These are phyloP conservation scores for Torrubiella hemipterigena DNA, from an alignment of 2,329 filamentous ascomycete genomes.

Conservation along the genomic window DNA sequence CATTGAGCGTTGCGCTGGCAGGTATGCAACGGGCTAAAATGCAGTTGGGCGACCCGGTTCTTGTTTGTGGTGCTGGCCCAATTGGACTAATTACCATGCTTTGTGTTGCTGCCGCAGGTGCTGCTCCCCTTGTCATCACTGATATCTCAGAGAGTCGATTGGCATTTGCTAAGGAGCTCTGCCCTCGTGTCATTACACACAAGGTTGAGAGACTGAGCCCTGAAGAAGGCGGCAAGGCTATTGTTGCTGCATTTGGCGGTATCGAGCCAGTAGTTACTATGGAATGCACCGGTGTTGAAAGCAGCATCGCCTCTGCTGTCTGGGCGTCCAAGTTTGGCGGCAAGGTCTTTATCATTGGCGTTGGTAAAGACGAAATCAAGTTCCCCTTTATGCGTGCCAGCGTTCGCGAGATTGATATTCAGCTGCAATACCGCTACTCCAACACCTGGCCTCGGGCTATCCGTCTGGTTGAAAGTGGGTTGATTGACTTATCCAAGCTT, in stretches of 20 bases:
- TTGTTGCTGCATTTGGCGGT: slow-evolving; percentile 56
- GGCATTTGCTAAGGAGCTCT: slow-evolving; percentile 72
- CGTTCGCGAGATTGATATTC: slow-evolving; percentile 83
- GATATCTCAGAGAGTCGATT: slow-evolving; percentile 85
- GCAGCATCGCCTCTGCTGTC: slow-evolving; percentile 73
- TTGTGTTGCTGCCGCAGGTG: slow-evolving; percentile 75
- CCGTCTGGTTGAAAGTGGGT: slow-evolving; percentile 69
- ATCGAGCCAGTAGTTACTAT: slow-evolving; percentile 72
- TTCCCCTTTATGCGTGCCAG: slow-evolving; percentile 91
- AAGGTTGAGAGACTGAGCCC: slow-evolving; percentile 56
- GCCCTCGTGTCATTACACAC: slow-evolving; percentile 69
- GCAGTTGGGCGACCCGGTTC: slow-evolving; percentile 70
- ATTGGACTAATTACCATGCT: slow-evolving; percentile 85
- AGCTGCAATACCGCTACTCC: slow-evolving; percentile 93
- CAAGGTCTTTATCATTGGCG: slow-evolving; percentile 93
- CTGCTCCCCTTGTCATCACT: slow-evolving; percentile 83
- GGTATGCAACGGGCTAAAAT: slow-evolving; percentile 76
- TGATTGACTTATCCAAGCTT: slow-evolving; percentile 69
- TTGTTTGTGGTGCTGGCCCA: slow-evolving; percentile 87
- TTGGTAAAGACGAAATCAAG: slow-evolving; percentile 89
- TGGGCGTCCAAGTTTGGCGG: slow-evolving; percentile 90
- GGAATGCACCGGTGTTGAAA: slow-evolving; percentile 93
- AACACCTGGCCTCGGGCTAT: slow-evolving; percentile 97
- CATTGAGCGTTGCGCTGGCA: slow-evolving; percentile 77
- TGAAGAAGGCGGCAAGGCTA: slow-evolving; percentile 62